A percentile compares a stretch with the other conserved stretches of the same genome.
Conservation (phyloP, 1,284 basidiomycete genomes). For the Amylostereum areolatum region DNA sequence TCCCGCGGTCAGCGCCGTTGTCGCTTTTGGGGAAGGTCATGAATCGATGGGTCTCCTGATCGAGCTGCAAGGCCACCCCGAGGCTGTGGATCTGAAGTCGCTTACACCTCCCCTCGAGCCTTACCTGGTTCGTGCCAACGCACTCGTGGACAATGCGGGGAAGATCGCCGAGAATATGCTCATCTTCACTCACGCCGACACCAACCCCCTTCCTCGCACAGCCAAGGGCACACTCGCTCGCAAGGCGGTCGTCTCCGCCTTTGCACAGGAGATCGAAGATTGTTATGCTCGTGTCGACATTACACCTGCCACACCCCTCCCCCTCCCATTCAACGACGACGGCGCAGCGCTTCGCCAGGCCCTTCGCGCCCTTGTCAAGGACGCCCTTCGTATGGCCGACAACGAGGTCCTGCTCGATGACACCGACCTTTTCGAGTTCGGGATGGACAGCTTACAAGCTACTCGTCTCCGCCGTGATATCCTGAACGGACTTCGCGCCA, state of each 20-base stretch:
- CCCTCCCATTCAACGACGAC: neutral
- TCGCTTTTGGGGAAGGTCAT: slow-evolving; percentile 31
- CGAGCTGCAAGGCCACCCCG: slow-evolving; percentile 16
- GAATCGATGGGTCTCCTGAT: slow-evolving; percentile 28
- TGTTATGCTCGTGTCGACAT: slow-evolving; percentile 5
- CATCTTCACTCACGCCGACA: slow-evolving; percentile 21
- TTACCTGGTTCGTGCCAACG: slow-evolving; percentile 27
- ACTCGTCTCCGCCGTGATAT: slow-evolving; percentile 24
- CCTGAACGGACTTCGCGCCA: slow-evolving; percentile 20
- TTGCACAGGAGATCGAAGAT: slow-evolving; percentile 25
- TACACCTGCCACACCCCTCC: neutral
- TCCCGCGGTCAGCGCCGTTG: slow-evolving; percentile 26
- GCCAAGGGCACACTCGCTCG: slow-evolving; percentile 27
- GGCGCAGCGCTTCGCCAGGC: slow-evolving; percentile 1
- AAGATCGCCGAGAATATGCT: slow-evolving; percentile 28
- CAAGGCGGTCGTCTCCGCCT: slow-evolving; percentile 22
- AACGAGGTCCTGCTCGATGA: slow-evolving; percentile 17
- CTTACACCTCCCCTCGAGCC: slow-evolving; percentile 7
- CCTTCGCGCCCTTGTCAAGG: slow-evolving; percentile 3
- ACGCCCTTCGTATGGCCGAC: neutral
- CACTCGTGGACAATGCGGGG: slow-evolving; percentile 26
- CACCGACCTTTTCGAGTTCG: slow-evolving; percentile 28
- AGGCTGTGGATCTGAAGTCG: slow-evolving; percentile 1
- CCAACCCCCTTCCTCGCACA: slow-evolving; percentile 22
- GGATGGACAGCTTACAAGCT: slow-evolving; percentile 32